Conservation (phyloP, 768 basidiomycete species). For the Amyloporia xantha region DNA sequence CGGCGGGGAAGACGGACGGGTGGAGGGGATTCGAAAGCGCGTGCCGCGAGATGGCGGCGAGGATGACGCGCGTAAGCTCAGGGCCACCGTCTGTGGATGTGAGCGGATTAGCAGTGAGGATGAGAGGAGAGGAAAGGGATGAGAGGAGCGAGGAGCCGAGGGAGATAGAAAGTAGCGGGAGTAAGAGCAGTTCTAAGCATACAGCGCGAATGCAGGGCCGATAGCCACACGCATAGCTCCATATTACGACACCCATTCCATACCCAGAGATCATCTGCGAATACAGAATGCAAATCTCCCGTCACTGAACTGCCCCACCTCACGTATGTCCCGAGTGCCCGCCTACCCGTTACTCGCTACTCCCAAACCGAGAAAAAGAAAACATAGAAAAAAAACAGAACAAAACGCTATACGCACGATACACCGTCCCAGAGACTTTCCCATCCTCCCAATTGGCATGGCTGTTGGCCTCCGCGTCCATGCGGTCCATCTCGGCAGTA, state of each 20-base stretch:
- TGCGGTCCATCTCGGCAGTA: constrained; percentile 67
- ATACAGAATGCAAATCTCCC: too few relatives aligned
- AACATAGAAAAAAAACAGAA: background rate
- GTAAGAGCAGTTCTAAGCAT: background rate
- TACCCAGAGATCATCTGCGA: too few relatives aligned
- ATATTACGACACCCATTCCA: too few relatives aligned
- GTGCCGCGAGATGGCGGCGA: constrained; percentile 75
- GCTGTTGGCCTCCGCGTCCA: constrained; percentile 57
- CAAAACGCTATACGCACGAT: constrained; percentile 48
- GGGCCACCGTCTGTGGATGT: constrained; percentile 89
- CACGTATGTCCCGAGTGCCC: too few relatives aligned
- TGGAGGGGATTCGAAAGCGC: constrained; percentile 87
- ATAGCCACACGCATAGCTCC: too few relatives aligned
- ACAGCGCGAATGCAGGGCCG: too few relatives aligned
- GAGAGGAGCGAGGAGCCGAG: background rate
- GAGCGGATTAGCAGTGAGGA: too few relatives aligned
- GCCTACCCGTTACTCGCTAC: too few relatives aligned
- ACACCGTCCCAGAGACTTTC: constrained; percentile 80
- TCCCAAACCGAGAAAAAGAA: too few relatives aligned
- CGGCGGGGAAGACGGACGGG: constrained; percentile 86
- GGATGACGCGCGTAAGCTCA: constrained; percentile 71
- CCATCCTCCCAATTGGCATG: constrained; percentile 57
- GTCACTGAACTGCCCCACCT: too few relatives aligned
- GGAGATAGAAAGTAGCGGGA: background rate
- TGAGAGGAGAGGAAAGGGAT: background rate